Evolutionary conservation across 345 rosid species (phyloP).

Genomic region (Hirschfeldia incana): DNA sequence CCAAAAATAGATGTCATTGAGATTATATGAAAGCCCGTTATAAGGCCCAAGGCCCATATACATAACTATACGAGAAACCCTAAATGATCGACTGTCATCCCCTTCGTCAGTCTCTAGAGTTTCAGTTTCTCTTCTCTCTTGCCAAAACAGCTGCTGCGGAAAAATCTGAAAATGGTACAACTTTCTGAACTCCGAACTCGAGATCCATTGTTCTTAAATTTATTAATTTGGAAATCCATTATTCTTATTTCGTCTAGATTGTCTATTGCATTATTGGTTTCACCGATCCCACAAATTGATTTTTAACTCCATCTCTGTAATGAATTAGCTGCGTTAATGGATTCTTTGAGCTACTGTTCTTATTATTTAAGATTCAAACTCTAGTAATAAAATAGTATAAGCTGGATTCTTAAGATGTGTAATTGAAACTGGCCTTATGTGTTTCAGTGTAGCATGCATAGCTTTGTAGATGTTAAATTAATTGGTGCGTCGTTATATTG

Average conservation of each 20-base stretch:
- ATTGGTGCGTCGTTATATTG: background rate
- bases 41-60: constrained; percentile 7
- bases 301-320: background rate
- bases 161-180: constrained; percentile 13
- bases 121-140: background rate
- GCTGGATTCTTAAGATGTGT: background rate
- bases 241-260: background rate
- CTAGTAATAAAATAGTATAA: background rate
- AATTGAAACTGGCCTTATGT: background rate
- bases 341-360: background rate
- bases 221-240: background rate
- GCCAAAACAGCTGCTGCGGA: background rate
- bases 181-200: background rate
- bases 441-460: background rate
- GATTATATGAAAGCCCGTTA: background rate
- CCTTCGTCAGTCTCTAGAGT: constrained; percentile 1
- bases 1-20: background rate
- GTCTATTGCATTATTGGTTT: background rate
- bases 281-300: background rate
- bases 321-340: background rate
- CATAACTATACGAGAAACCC: background rate
- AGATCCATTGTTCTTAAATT: background rate
- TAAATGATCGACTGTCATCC: background rate
- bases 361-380: background rate
- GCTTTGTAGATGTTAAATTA: background rate